Evolutionary conservation across 176 grass and related monocot genomes (phyloP), one percentile per base, ranked within the genome.

Genomic region (Oryza coarctata): DNA sequence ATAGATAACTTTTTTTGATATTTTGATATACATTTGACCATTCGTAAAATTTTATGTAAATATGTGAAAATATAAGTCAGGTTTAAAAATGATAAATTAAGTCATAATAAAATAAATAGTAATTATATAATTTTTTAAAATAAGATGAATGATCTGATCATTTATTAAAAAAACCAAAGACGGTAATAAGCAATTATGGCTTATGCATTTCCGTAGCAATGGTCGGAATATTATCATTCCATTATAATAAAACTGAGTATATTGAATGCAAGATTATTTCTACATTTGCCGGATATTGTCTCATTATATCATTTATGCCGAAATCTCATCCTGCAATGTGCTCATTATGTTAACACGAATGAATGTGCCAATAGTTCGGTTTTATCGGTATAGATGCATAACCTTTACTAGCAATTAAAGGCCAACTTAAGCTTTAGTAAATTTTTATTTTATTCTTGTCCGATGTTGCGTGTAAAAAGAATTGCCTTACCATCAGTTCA

Each of bases 401-500:
- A 14, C 32, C 7, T 12, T 44, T 35, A 33, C 30, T 5, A 25
- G 30, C 35, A 14, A 12, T 41, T 55, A 55, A 55, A 55, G 18
- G 50, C 17, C 20, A 22, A n/a, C 50, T 55, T 22, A 58, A 57
- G 30, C 26, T 66, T 77, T 47, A 70, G 18, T 57, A 77, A 34
- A 13, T 23, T 25, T 55, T n/a, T 69, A 71, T 38, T 70, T 58
- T 30, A 69, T 28, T 36, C 17, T 49, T 49, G 70, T 71, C 50
- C 60, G 23, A 63, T 82, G 40, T 62, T 4, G 38, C 60, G 5
- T 62, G 65, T 35, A 47, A 75, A 75, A 76, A 76, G 75, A 76
- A 58, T 57, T 43, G 41, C 74, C 28, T 66, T 83, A 65, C 22
- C 41, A 79, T 33, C 69, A 14, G 57, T 25, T 28, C 23, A 18